These are phyloP conservation scores for Skeletonema potamos DNA, from an alignment of 108 stramenopile genomes.

Conservation along the genomic window DNA sequence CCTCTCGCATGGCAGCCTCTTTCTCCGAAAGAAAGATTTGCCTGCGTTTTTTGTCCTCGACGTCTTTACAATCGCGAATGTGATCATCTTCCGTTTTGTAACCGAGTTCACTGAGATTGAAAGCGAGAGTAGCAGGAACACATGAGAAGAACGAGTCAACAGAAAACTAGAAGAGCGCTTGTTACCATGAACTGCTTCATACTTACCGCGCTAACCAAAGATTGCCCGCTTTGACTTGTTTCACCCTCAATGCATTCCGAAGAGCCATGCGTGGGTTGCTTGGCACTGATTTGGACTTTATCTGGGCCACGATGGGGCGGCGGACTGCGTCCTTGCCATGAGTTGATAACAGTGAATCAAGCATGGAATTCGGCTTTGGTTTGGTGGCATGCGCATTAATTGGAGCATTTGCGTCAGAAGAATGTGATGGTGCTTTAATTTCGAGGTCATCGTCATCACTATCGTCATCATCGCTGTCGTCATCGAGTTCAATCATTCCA, in stretches of 20 bases:
- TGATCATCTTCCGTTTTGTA: slow-evolving; percentile 85
- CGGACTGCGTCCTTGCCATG: neutral
- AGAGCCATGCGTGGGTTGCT: slow-evolving; percentile 45
- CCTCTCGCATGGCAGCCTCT: slow-evolving; percentile 33
- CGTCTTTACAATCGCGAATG: slow-evolving; percentile 68
- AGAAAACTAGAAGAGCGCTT: neutral
- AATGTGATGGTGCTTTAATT: slow-evolving; percentile 6
- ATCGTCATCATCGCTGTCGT: slow-evolving; percentile 16
- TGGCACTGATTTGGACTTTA: slow-evolving; percentile 6
- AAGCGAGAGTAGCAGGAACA: neutral
- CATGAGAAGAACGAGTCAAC: neutral
- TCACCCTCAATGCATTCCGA: slow-evolving; percentile 50
- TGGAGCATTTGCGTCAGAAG: neutral
- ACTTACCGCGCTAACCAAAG: slow-evolving; percentile 75
- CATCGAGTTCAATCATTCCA: neutral
- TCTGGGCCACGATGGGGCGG: neutral
- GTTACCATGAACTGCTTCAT: neutral
- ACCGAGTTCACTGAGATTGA: slow-evolving; percentile 65
- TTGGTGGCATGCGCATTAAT: neutral
- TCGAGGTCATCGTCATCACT: slow-evolving; percentile 40
- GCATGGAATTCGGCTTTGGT: slow-evolving; percentile 3
- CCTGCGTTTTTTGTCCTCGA: slow-evolving; percentile 65
- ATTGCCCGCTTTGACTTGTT: slow-evolving; percentile 71
- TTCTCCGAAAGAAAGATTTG: slow-evolving; percentile 55
- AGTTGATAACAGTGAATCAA: slow-evolving; percentile 28